Conservation (phyloP, 345 rosid genomes). For the Acer yangbiense region DNA sequence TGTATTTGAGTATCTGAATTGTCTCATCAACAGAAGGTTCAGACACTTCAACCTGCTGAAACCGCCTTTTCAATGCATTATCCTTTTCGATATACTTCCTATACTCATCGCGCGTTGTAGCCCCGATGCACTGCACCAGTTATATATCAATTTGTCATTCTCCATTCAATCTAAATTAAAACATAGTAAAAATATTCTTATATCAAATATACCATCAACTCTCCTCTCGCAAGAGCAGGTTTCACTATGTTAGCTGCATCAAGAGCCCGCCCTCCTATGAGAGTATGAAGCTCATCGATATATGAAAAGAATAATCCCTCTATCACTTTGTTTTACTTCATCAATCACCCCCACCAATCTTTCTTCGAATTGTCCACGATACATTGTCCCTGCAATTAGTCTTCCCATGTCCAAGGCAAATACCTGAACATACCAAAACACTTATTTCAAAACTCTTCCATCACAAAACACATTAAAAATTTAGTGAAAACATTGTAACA, state of each 20-base stretch:
- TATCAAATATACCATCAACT: conserved; percentile 19
- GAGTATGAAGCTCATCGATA: conserved; percentile 40
- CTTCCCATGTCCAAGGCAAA: conserved; percentile 35
- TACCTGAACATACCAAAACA: conserved; percentile 3
- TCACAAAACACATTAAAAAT: not conserved
- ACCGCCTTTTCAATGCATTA: conserved; percentile 30
- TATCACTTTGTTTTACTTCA: conserved; percentile 28
- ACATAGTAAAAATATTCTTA: not conserved
- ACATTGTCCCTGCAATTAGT: conserved; percentile 24
- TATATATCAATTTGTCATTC: not conserved
- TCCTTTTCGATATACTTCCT: conserved; percentile 33
- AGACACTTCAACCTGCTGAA: conserved; percentile 19
- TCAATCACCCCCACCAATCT: conserved; percentile 21
- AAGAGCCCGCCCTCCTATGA: conserved; percentile 16
- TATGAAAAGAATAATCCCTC: conserved; percentile 32
- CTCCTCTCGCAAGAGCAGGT: conserved; percentile 39
- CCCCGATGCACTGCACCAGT: conserved; percentile 31
- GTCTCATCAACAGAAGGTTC: conserved; percentile 35
- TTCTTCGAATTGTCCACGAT: conserved; percentile 33
- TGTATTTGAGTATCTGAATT: conserved; percentile 23
- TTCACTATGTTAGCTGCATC: conserved; percentile 46
- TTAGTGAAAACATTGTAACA: too few species aligned
- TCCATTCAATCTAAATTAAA: too few species aligned
- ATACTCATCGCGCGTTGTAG: conserved; percentile 34
- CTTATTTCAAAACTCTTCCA: not conserved